A percentile compares a stretch with the other conserved stretches of the same genome.
Conservation (phyloP, 2,329 filamentous ascomycete species). For the Fulvia fulva region DNA sequence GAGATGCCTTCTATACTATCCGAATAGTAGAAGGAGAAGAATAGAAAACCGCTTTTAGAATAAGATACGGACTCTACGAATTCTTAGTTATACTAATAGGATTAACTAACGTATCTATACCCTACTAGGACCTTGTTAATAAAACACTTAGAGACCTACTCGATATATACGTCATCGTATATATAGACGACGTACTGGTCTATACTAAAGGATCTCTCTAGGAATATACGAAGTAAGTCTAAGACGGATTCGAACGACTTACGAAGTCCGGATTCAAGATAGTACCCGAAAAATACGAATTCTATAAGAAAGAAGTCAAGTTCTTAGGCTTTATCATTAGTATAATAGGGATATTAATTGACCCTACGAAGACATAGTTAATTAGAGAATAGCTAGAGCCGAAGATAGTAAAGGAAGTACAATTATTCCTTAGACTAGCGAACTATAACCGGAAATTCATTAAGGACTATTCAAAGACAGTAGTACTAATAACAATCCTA, state of each 20-base stretch:
- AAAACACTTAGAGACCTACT: background rate
- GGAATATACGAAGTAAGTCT: constrained; percentile 4
- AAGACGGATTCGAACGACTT: constrained; percentile 7
- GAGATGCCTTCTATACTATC: too few relatives aligned
- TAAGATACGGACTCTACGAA: too few relatives aligned
- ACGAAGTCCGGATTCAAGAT: too few relatives aligned
- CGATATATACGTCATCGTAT: background rate
- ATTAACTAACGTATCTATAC: background rate
- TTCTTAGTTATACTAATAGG: too few relatives aligned
- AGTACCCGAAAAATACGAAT: too few relatives aligned
- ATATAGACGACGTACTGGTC: constrained; percentile 21
- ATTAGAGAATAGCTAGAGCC: constrained; percentile 29
- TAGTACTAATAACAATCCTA: background rate
- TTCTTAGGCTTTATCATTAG: constrained; percentile 33
- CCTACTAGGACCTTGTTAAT: background rate
- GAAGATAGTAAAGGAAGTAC: constrained; percentile 22
- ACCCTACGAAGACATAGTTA: constrained; percentile 25
- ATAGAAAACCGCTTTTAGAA: too few relatives aligned
- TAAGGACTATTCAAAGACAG: constrained; percentile 2
- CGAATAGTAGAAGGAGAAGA: too few relatives aligned
- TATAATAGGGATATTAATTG: constrained; percentile 25
- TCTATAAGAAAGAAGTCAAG: constrained; percentile 27
- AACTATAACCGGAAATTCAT: constrained; percentile 6
- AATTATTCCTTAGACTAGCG: constrained; percentile 17
- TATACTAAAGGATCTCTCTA: constrained; percentile 9